Evolutionary conservation across 805 yeast species (phyloP).

Genomic region (fission yeast (Schizosaccharomyces pombe)): DNA sequence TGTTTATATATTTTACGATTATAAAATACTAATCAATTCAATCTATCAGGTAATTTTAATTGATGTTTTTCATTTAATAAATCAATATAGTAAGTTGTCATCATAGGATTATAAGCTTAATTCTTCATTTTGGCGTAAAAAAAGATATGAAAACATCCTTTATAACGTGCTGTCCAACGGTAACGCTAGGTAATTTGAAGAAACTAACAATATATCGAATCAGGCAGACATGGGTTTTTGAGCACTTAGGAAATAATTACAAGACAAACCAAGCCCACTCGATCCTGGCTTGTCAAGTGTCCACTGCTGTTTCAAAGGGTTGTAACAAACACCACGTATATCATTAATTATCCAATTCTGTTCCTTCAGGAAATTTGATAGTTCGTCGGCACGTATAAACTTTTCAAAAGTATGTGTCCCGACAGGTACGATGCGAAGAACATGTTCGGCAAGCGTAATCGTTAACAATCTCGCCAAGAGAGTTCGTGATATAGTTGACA

Average conservation of each 20-base stretch:
- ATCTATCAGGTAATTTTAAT: no score
- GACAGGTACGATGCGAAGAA: conserved; percentile 58
- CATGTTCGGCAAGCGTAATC: conserved; percentile 65
- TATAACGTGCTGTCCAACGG: no score
- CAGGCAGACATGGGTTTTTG: neutral
- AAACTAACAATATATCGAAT: no score
- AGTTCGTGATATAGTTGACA: conserved; percentile 85
- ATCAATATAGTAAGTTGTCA: no score
- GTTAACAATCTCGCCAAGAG: conserved; percentile 76
- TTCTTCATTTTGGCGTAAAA: neutral
- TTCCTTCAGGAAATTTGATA: conserved; percentile 37
- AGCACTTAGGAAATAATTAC: neutral
- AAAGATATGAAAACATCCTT: no score
- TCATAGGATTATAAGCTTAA: neutral
- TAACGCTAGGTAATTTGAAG: no score
- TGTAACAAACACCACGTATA: conserved; percentile 43
- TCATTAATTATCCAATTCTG: conserved; percentile 51
- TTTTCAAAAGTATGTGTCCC: conserved; percentile 82
- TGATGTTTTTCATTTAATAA: no score
- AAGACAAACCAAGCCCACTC: neutral
- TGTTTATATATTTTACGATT: no score
- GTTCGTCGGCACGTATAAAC: conserved; percentile 57
- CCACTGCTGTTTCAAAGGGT: neutral
- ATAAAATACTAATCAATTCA: no score
- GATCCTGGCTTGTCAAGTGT: neutral